These are phyloP conservation scores for Onygenales sp. DNA, from an alignment of 2,329 filamentous ascomycete species.

Conservation along the genomic window DNA sequence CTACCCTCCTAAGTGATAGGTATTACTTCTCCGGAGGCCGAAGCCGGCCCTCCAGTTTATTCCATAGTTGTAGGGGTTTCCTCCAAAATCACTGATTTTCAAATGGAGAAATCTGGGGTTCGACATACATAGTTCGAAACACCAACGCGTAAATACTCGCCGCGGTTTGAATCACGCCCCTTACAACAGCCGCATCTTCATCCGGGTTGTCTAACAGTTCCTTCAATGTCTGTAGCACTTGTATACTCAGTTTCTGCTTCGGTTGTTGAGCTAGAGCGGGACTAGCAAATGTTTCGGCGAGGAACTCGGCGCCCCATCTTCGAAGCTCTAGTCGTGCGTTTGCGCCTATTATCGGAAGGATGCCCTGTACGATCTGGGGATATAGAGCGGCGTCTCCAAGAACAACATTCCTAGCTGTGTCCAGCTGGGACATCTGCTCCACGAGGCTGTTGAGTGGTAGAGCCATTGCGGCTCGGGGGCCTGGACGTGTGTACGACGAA, in stretches of 20 bases:
- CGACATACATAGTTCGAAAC: constrained; percentile 85
- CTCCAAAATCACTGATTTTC: constrained; percentile 10
- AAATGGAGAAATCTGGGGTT: constrained; percentile 3
- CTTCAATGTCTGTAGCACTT: constrained; percentile 68
- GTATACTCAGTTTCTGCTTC: constrained; percentile 70
- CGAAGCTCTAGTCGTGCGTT: constrained; percentile 68
- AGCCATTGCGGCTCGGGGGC: constrained; percentile 4
- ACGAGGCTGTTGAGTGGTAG: constrained; percentile 45
- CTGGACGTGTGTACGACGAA: background rate
- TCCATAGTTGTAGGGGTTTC: background rate
- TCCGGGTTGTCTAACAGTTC: constrained; percentile 60
- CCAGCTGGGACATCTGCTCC: constrained; percentile 78
- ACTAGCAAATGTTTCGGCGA: constrained; percentile 91
- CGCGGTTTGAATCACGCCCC: constrained; percentile 76
- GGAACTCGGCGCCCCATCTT: constrained; percentile 92
- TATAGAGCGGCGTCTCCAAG: constrained; percentile 82
- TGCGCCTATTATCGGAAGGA: constrained; percentile 81
- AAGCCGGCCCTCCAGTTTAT: background rate
- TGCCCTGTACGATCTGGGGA: constrained; percentile 79
- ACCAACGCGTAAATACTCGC: constrained; percentile 90
- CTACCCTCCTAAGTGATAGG: constrained; percentile 10
- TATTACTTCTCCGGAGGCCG: constrained; percentile 4
- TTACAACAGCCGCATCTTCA: constrained; percentile 71
- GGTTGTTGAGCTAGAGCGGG: constrained; percentile 67
- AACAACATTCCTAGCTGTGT: constrained; percentile 82